Percentiles rank a stretch among this genome's conserved stretches.
Evolutionary conservation across 139 green algal genomes (phyloP).

Genomic region (Diplosphaera chodatii): DNA sequence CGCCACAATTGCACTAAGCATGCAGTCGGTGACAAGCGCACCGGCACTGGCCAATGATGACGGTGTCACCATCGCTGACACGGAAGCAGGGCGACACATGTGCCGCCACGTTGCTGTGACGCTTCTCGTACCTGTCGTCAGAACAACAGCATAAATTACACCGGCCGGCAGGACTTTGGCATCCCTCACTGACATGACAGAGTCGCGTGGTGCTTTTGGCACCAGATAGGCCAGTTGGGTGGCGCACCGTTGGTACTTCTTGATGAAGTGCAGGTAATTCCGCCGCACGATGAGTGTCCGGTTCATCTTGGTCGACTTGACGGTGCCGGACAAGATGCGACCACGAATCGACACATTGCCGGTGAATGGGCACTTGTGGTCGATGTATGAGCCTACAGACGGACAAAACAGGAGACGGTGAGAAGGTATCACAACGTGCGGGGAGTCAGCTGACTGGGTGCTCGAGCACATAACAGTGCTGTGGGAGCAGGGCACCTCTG

Average conservation of each 20-base stretch:
- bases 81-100: constrained; percentile 97
- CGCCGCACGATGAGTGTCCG: constrained; percentile 93
- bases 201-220: background rate
- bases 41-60: constrained; percentile 96
- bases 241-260: constrained; percentile 92
- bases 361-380: constrained; percentile 99
- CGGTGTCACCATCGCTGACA: constrained; percentile 86
- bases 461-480: no score
- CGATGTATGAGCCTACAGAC: constrained; percentile 91
- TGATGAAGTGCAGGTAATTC: constrained; percentile 98
- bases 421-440: background rate
- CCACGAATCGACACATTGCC: constrained; percentile 96
- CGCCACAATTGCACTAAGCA: background rate
- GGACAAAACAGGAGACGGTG: no score
- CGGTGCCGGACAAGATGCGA: constrained; percentile 86
- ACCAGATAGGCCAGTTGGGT: background rate
- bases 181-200: no score
- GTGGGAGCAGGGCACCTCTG: no score
- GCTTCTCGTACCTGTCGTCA: constrained; percentile 93
- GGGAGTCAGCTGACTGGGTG: no score
- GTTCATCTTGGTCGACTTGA: constrained; percentile 97
- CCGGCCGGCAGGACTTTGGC: no score
- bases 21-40: constrained; percentile 15
- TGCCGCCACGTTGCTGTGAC: constrained; percentile 91
- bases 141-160: no score